A percentile compares a stretch with the other conserved stretches of the same genome.
phyloP scores from a whole-genome alignment of 495 filamentous ascomycete species.

The Tuber calosporum region DNA sequence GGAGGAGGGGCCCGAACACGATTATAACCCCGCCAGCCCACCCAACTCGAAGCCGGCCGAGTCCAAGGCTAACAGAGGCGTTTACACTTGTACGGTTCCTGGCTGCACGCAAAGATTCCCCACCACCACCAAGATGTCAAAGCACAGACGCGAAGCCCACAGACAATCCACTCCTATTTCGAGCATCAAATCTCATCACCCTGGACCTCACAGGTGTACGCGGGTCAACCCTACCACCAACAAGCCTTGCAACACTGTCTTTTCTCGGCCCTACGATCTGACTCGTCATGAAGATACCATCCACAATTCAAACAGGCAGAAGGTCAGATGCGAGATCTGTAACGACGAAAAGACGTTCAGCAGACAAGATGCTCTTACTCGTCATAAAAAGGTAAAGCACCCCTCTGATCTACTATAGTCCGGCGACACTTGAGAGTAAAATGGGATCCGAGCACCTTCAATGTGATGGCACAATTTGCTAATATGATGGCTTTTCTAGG shows the following conservation, averaged over 20 bases:
- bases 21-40: constrained; percentile 18
- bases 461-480: constrained; percentile 28
- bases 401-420: constrained; percentile 13
- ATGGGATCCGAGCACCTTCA: background rate
- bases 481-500: constrained; percentile 25
- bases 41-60: constrained; percentile 50
- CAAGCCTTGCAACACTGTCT: constrained; percentile 92
- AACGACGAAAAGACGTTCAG: constrained; percentile 98
- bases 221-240: constrained; percentile 91
- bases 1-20: too few relatives aligned
- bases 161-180: constrained; percentile 51
- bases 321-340: constrained; percentile 89
- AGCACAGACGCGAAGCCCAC: constrained; percentile 92
- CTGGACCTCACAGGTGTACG: constrained; percentile 82
- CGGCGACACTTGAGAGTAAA: background rate
- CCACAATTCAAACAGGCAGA: constrained; percentile 87
- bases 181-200: constrained; percentile 60
- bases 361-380: constrained; percentile 80
- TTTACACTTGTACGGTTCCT: constrained; percentile 92
- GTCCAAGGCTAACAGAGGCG: constrained; percentile 68
- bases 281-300: constrained; percentile 97
- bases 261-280: constrained; percentile 96
- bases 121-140: constrained; percentile 75
- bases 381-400: constrained; percentile 59
- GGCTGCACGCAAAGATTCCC: constrained; percentile 85